Base-by-base conservation (phyloP, 2,329 filamentous ascomycete species). In the Neoscytalidium dimidiatum region DNA sequence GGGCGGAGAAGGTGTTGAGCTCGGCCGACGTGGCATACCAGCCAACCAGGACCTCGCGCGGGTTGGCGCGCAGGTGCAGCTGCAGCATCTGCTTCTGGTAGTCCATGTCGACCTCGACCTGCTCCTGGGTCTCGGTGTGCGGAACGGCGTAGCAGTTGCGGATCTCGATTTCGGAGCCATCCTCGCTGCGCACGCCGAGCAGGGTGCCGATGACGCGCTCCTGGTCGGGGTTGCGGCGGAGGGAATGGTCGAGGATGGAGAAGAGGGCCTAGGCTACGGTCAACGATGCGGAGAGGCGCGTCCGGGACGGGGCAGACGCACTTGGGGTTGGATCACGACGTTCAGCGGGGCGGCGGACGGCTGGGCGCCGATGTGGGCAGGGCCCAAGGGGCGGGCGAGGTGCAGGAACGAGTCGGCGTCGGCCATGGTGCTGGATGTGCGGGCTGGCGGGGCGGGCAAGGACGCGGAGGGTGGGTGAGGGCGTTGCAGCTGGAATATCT, bases 1-100 rank as follows among this genome's bases (percentile, higher is more conserved):
- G 88, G 73, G 95, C 95, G 78, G 91, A 95, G 86, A 99, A 99
- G 78, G 91, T 96, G 88, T 99, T 98, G 76, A 99, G 88, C 82
- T 98, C 94, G 79, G 92, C 90, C 75, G 91, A 94, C 57, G 95
- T 99, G 69, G 95, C 96, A 83, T 99, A 99, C 95, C 95, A 99
- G 75, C 95, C 95, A 68, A 99, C 90, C 66, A 99, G 87, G 63
- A 93, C 88, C 81, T 99, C 95, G 80, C 93, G 92, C 58, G 95
- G 95, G 79, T 93, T 91, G 65, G 94, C 94, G 82, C 94, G 94
- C 71, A 98, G 88, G 78, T 97, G 94, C 72, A 99, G 85, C 66
- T 92, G 90, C 66, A 98, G 89, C 95, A 99, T 99, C 80, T 94
- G 94, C 87, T 98, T 98, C 83, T 99, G 95, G 82, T 98, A 99